Evolutionary conservation across 2,329 filamentous ascomycete genomes (phyloP).

Genomic region (Beauveria pseudobassiana): DNA sequence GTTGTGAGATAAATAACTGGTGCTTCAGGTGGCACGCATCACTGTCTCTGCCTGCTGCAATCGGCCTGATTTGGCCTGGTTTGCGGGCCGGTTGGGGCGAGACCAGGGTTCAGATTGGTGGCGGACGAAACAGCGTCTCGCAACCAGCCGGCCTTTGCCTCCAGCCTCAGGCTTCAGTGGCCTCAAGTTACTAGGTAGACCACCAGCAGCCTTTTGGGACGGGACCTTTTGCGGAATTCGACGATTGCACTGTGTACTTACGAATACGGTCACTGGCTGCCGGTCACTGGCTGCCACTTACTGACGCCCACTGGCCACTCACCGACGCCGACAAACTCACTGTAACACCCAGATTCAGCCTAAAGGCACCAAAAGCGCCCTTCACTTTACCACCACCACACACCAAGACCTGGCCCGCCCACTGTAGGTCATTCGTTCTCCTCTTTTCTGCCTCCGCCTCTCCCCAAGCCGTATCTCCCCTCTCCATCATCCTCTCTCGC

Average conservation of each 20-base stretch:
- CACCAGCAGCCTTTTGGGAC: no score
- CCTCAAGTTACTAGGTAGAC: no score
- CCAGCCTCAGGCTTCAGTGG: no score
- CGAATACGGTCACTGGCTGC: no score
- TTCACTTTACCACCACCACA: neutral
- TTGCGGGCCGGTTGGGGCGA: neutral
- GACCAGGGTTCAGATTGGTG: constrained; percentile 1
- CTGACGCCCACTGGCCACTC: neutral
- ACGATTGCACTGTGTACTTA: neutral
- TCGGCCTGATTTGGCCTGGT: neutral
- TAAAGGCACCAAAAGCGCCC: neutral
- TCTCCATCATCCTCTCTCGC: constrained; percentile 1
- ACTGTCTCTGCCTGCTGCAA: constrained; percentile 9
- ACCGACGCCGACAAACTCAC: no score
- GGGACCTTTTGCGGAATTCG: no score
- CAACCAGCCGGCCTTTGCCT: neutral
- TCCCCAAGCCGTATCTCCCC: constrained; percentile 2
- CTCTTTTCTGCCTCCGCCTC: constrained; percentile 10
- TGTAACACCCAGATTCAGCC: no score
- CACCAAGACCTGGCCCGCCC: neutral
- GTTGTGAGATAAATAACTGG: neutral
- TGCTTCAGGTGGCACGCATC: constrained; percentile 9
- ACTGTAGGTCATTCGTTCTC: neutral
- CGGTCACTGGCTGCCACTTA: neutral
- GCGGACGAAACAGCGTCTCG: neutral